Evolutionary conservation across 2,329 filamentous ascomycete genomes (phyloP).

Genomic region (Talaromyces albobiverticillius): DNA sequence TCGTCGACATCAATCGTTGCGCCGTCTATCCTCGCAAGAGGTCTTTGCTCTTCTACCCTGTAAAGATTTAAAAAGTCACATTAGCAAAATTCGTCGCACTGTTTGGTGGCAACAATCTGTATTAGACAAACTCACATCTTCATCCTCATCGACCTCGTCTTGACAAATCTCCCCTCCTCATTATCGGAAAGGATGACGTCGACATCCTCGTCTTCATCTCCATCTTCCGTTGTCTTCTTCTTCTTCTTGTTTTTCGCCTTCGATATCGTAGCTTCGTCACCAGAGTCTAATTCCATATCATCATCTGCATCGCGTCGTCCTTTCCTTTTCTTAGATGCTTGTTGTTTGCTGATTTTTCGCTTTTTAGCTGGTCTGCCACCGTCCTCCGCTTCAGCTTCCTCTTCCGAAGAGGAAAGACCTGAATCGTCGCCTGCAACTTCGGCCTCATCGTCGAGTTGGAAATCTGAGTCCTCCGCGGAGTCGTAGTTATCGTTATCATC

Average conservation of each 20-base stretch:
- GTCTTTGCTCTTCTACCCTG: slow-evolving; percentile 48
- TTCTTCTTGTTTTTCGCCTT: slow-evolving; percentile 45
- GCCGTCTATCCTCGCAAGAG: slow-evolving; percentile 46
- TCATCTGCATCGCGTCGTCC: slow-evolving; percentile 15
- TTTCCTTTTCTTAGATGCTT: slow-evolving; percentile 19
- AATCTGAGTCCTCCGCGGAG: slow-evolving; percentile 49
- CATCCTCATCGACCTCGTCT: slow-evolving; percentile 53
- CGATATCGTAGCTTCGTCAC: slow-evolving; percentile 56
- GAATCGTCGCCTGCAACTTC: slow-evolving; percentile 33
- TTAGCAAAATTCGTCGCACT: slow-evolving; percentile 7
- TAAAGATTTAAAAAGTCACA: slow-evolving; percentile 1
- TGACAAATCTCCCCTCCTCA: slow-evolving; percentile 51
- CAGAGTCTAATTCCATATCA: slow-evolving; percentile 50
- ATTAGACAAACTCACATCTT: slow-evolving; percentile 36
- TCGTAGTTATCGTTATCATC: slow-evolving; percentile 35
- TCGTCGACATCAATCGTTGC: slow-evolving; percentile 56
- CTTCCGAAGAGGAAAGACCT: slow-evolving; percentile 26
- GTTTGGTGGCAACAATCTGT: background rate
- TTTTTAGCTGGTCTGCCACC: slow-evolving; percentile 32
- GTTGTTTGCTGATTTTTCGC: slow-evolving; percentile 34
- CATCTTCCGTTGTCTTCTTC: slow-evolving; percentile 28
- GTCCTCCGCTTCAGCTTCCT: slow-evolving; percentile 29
- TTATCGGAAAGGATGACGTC: slow-evolving; percentile 36
- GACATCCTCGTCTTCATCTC: slow-evolving; percentile 32
- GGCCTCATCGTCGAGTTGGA: slow-evolving; percentile 28